A percentile compares a stretch with the other conserved stretches of the same genome.
phyloP scores from a whole-genome alignment of 176 grass and related monocot genomes.

The Puccinellia tenuiflora region DNA sequence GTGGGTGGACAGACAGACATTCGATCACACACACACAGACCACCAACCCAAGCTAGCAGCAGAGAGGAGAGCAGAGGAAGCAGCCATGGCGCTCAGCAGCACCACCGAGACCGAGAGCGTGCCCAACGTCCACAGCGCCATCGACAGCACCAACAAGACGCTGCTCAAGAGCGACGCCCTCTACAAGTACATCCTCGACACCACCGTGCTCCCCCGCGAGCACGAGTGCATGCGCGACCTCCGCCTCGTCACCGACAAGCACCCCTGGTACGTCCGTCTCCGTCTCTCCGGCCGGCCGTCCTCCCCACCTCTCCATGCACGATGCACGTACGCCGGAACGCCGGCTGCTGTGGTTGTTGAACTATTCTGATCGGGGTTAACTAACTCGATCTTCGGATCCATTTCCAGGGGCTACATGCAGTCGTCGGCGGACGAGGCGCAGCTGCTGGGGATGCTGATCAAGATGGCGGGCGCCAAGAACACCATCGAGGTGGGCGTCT shows the following conservation, averaged over 20 bases:
- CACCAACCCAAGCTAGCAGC: neutral
- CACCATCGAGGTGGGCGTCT: constrained; percentile 66
- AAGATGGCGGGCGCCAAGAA: constrained; percentile 65
- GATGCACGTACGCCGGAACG: neutral
- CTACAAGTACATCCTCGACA: constrained; percentile 70
- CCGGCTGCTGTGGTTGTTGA: neutral
- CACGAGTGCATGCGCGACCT: constrained; percentile 62
- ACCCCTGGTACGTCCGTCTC: constrained; percentile 18
- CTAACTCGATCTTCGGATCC: too few relatives aligned
- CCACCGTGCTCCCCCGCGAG: constrained; percentile 61
- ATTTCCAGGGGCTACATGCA: constrained; percentile 38
- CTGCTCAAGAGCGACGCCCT: constrained; percentile 70
- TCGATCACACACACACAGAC: neutral
- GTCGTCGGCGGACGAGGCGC: constrained; percentile 51
- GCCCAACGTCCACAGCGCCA: constrained; percentile 1
- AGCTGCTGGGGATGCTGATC: constrained; percentile 68
- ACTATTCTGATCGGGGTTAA: neutral
- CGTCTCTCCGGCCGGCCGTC: neutral
- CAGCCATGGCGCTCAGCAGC: constrained; percentile 23
- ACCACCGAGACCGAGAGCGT: neutral
- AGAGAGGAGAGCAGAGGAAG: neutral
- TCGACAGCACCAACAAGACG: constrained; percentile 51
- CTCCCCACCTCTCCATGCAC: neutral
- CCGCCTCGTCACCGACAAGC: constrained; percentile 49
- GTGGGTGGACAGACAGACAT: neutral